These are phyloP conservation scores for Ceratobasidium sp. DNA, from an alignment of 1,284 basidiomycete species.

Conservation along the genomic window DNA sequence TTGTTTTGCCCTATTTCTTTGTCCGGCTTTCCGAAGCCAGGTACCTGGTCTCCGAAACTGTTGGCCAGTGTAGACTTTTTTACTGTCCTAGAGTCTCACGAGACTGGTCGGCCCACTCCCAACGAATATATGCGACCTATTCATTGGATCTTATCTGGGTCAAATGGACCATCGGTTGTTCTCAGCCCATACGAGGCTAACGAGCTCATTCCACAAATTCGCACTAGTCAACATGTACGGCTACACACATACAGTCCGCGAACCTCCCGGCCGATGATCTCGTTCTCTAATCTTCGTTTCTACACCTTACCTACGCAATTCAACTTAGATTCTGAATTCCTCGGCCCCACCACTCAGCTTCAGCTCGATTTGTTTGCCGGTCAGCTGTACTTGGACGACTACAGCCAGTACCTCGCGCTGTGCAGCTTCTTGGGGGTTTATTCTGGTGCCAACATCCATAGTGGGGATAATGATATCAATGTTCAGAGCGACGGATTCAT, in stretches of 20 bases:
- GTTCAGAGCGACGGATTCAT: slow-evolving; percentile 26
- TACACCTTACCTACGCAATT: slow-evolving; percentile 6
- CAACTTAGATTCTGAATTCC: neutral
- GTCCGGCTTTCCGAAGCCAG: neutral
- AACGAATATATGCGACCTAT: slow-evolving; percentile 36
- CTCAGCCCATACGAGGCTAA: slow-evolving; percentile 62
- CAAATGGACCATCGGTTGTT: slow-evolving; percentile 52
- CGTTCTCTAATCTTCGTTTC: slow-evolving; percentile 41
- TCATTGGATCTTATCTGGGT: slow-evolving; percentile 60
- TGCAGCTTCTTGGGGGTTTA: slow-evolving; percentile 28
- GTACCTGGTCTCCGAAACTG: neutral
- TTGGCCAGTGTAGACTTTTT: slow-evolving; percentile 50
- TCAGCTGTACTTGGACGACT: slow-evolving; percentile 26
- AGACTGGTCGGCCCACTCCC: neutral
- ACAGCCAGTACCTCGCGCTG: slow-evolving; percentile 13
- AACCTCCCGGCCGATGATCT: slow-evolving; percentile 18
- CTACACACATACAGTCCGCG: slow-evolving; percentile 36
- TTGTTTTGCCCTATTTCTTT: neutral
- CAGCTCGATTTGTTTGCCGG: slow-evolving; percentile 37
- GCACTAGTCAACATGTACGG: slow-evolving; percentile 1
- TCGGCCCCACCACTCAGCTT: neutral
- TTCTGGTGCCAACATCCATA: neutral
- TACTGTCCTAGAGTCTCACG: slow-evolving; percentile 45
- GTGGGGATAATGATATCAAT: neutral
- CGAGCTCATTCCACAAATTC: slow-evolving; percentile 52